These are phyloP conservation scores for Auricularia sp. DNA, from an alignment of 768 basidiomycete genomes.

Conservation along the genomic window DNA sequence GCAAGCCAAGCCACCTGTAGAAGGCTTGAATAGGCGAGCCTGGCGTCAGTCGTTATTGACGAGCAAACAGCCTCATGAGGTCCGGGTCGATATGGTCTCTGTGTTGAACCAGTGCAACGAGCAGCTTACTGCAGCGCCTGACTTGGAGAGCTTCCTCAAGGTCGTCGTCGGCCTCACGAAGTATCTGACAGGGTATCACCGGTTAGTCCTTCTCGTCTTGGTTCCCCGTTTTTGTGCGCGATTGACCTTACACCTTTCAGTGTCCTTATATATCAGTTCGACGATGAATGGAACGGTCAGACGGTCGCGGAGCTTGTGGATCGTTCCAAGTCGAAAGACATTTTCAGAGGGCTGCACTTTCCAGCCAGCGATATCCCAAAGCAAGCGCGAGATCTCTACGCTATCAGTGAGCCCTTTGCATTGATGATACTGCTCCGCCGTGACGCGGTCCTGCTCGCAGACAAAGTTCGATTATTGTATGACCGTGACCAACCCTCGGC, in stretches of 20 bases:
- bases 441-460: conserved; percentile 20
- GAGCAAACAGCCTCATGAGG: too few relatives aligned
- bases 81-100: conserved; percentile 62
- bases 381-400: conserved; percentile 60
- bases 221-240: not conserved
- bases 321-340: conserved; percentile 60
- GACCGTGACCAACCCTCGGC: conserved; percentile 64
- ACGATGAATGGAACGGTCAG: conserved; percentile 69
- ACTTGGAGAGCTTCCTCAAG: conserved; percentile 60
- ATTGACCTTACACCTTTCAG: not conserved
- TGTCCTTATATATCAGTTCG: conserved; percentile 74
- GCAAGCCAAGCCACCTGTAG: too few relatives aligned
- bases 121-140: conserved; percentile 55
- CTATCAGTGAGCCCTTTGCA: conserved; percentile 38
- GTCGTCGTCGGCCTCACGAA: conserved; percentile 63
- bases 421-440: not conserved
- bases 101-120: conserved; percentile 74
- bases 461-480: conserved; percentile 71
- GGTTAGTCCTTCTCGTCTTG: conserved; percentile 14
- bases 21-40: too few relatives aligned
- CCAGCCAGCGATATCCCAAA: conserved; percentile 60
- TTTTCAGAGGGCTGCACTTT: conserved; percentile 64
- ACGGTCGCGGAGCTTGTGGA: conserved; percentile 74
- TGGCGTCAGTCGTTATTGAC: too few relatives aligned
- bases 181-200: conserved; percentile 73